Percentiles rank a stretch among this genome's conserved stretches.
These are phyloP conservation scores for Lepidium aucheri DNA, from an alignment of 345 rosid species.

Conservation along the genomic window DNA sequence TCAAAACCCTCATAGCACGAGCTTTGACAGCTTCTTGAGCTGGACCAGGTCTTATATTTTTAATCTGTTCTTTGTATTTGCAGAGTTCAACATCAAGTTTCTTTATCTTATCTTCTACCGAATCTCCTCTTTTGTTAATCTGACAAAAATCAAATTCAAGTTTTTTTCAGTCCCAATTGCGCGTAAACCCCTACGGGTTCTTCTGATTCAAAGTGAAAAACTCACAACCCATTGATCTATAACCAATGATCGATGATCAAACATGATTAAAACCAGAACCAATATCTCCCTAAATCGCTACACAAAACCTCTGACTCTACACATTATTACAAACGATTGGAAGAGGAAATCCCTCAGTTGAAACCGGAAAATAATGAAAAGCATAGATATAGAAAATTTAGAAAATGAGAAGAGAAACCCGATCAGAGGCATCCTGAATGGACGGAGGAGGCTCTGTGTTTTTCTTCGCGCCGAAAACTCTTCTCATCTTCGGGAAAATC, in stretches of 20 bases:
- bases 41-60: constrained; percentile 90
- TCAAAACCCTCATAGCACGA: constrained; percentile 83
- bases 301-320: neutral
- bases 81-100: constrained; percentile 75
- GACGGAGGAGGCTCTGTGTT: constrained; percentile 94
- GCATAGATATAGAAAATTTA: neutral
- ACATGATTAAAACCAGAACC: neutral
- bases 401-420: constrained; percentile 35
- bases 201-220: neutral
- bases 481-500: constrained; percentile 45
- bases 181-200: neutral
- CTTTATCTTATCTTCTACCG: constrained; percentile 79
- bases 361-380: neutral
- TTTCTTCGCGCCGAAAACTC: constrained; percentile 81
- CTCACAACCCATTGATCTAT: neutral
- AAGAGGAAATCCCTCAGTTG: neutral
- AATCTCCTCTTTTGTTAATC: constrained; percentile 84
- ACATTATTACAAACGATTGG: neutral
- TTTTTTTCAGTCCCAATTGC: neutral
- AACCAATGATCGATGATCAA: neutral
- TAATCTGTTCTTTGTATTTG: constrained; percentile 70
- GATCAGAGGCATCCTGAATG: constrained; percentile 70
- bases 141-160: constrained; percentile 13
- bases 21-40: constrained; percentile 86
- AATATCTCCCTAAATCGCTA: neutral